These are phyloP conservation scores for Jatropha curcas DNA, from an alignment of 345 rosid species.

Conservation along the genomic window DNA sequence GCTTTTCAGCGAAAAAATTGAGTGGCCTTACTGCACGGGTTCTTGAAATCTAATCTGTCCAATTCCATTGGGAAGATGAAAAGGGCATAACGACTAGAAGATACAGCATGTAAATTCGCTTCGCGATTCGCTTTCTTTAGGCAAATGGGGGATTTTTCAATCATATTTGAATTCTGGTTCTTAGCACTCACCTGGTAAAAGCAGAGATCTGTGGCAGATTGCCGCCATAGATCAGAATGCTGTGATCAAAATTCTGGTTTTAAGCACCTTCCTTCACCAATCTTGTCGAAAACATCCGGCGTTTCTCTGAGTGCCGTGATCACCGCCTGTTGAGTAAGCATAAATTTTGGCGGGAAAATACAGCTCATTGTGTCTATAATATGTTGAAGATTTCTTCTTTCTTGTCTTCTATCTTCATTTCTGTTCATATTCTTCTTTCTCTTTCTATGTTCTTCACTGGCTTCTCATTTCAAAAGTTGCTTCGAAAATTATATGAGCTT, in stretches of 20 bases:
- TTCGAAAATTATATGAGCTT: neutral
- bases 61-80: constrained; percentile 30
- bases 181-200: constrained; percentile 18
- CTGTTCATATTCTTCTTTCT: no score
- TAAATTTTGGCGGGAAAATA: neutral
- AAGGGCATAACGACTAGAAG: constrained; percentile 26
- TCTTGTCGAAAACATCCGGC: constrained; percentile 2
- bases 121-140: constrained; percentile 22
- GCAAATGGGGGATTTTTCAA: neutral
- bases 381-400: no score
- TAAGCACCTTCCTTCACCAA: constrained; percentile 16
- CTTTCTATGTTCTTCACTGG: neutral
- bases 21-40: constrained; percentile 28
- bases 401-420: no score
- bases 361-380: no score
- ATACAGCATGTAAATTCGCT: constrained; percentile 38
- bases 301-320: constrained; percentile 1
- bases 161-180: neutral
- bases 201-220: constrained; percentile 54
- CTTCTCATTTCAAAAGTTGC: constrained; percentile 4
- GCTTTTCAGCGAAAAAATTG: constrained; percentile 7
- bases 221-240: constrained; percentile 59
- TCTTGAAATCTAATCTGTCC: constrained; percentile 36
- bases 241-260: constrained; percentile 46
- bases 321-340: constrained; percentile 17